A percentile compares a stretch with the other conserved stretches of the same genome.
phyloP scores from a whole-genome alignment of 495 filamentous ascomycete species.

The Emericellopsis terricola region DNA sequence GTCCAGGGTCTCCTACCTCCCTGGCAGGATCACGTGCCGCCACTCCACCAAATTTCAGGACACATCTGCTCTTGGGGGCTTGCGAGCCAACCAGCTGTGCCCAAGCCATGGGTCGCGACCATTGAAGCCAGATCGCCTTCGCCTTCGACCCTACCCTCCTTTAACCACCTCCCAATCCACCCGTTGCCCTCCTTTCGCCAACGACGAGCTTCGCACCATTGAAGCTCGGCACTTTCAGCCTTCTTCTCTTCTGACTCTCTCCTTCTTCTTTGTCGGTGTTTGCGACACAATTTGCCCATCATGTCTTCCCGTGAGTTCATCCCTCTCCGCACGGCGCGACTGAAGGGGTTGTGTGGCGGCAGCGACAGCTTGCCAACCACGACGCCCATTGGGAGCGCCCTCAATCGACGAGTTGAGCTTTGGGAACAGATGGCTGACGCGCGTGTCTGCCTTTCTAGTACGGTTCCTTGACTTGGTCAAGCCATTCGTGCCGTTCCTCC shows the following conservation, averaged over 20 bases:
- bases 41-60: slow-evolving; percentile 29
- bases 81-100: too few species aligned
- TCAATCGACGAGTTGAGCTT: slow-evolving; percentile 11
- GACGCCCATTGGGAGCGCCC: slow-evolving; percentile 12
- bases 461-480: slow-evolving; percentile 99
- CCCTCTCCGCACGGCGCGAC: slow-evolving; percentile 8
- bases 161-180: slow-evolving; percentile 16
- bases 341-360: slow-evolving; percentile 17
- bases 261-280: slow-evolving; percentile 14
- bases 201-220: slow-evolving; percentile 10
- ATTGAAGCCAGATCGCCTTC: slow-evolving; percentile 33
- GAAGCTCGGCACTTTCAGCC: slow-evolving; percentile 19
- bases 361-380: background rate
- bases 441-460: slow-evolving; percentile 36
- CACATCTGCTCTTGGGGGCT: slow-evolving; percentile 28
- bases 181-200: slow-evolving; percentile 16
- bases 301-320: slow-evolving; percentile 40
- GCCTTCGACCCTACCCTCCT: too few species aligned
- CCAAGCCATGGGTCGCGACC: too few species aligned
- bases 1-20: too few species aligned
- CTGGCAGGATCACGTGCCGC: slow-evolving; percentile 20
- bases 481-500: slow-evolving; percentile 96
- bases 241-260: slow-evolving; percentile 21
- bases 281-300: slow-evolving; percentile 27
- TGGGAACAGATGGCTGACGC: slow-evolving; percentile 13